Base-by-base conservation (phyloP, 805 yeast genomes). In the Barnettozyma sp. region DNA sequence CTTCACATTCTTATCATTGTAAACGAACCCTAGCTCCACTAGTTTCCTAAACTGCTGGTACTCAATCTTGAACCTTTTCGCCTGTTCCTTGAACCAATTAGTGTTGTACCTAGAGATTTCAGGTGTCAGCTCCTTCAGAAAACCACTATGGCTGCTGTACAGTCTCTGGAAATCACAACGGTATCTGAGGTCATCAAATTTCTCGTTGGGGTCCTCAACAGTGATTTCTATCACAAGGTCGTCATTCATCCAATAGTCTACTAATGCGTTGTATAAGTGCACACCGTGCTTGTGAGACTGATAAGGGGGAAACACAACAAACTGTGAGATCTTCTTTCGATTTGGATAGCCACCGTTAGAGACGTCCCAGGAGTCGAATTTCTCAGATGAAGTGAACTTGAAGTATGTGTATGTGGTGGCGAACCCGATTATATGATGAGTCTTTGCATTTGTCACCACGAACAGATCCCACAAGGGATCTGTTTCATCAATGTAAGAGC, bases 171-270 rank as follows among this genome's bases (percentile, higher is more conserved):
- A 63, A 52, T 92, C 97, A 43, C 78, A 71, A 22, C 90, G 65
- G 54, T 92, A 97, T 40, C 98, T 70, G 46, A 92, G 63, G 52
- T 84, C 94, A 53, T 92, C 98, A 60, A 92, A 90, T 23, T 76
- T 75, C 54, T 87, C 96, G 52, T 82, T 83, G 3, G 97, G 97
- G 55, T 92, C 98, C 55, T 92, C 97, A 4, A 92, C 86, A 0
- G 90, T 85, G 26, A 92, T 70, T 48, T 88, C 94, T 22, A 62
- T 59, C 17, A 87, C 74, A 2, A 51, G 41, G 0, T 55, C 50
- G 44, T 83, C 82, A 0, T 50, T 44, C 4, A 65, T 46, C 82
- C 94, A 86, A 30, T 55, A 43, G 2, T 67, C 62, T 37, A 72
- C 66, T 7, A 92, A 58, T 0, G 68, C 41, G 9, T 65, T 59